phyloP scores from a whole-genome alignment of 257 asterid genomes.

The Nicotiana otophora region DNA sequence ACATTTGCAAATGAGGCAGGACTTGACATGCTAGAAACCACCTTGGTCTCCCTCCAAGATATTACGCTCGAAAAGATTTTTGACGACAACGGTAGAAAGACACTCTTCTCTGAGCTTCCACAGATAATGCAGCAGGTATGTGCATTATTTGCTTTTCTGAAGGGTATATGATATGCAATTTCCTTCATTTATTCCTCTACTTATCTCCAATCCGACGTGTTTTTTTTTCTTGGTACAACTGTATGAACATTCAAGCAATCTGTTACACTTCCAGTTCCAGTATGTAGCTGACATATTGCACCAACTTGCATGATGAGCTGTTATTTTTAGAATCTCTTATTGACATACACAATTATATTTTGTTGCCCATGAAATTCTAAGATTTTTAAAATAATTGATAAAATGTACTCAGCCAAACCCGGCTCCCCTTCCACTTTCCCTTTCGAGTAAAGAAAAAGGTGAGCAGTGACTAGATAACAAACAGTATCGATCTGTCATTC shows the following conservation, averaged over 20 bases:
- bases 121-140: slow-evolving; percentile 83
- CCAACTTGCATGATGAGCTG: neutral
- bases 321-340: neutral
- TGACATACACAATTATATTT: neutral
- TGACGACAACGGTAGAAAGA: slow-evolving; percentile 68
- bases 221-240: neutral
- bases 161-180: neutral
- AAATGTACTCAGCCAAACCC: neutral
- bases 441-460: neutral
- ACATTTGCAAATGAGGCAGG: slow-evolving; percentile 92
- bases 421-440: neutral
- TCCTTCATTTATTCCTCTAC: neutral
- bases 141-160: neutral
- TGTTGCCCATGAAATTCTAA: neutral
- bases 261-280: neutral
- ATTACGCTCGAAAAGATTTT: slow-evolving; percentile 78
- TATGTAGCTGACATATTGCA: neutral
- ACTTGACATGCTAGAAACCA: slow-evolving; percentile 96
- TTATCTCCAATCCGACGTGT: neutral
- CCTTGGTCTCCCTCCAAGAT: slow-evolving; percentile 82
- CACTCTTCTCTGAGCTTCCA: slow-evolving; percentile 76
- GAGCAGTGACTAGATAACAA: neutral
- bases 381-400: neutral
- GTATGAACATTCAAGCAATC: neutral
- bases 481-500: no score